Evolutionary conservation across 202 grass and related monocot genomes (phyloP).

Genomic region (Digitaria exilis): DNA sequence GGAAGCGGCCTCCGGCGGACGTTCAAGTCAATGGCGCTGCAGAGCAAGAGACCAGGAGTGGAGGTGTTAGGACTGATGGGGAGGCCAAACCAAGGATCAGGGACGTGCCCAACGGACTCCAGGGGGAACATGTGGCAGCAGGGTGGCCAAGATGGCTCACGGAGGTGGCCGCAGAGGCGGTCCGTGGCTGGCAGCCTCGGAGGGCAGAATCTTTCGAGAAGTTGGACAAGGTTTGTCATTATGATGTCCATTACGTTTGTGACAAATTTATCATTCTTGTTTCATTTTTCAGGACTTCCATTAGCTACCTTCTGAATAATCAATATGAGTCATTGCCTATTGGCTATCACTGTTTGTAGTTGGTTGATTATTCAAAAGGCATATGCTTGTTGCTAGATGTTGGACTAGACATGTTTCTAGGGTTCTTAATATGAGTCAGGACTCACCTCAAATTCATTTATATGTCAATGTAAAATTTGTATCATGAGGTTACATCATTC

Average conservation of each 20-base stretch:
- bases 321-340: slow-evolving; percentile 5
- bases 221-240: slow-evolving; percentile 81
- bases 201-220: slow-evolving; percentile 91
- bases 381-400: background rate
- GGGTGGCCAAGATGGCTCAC: slow-evolving; percentile 92
- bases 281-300: slow-evolving; percentile 20
- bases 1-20: slow-evolving; percentile 35
- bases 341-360: background rate
- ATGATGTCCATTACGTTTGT: slow-evolving; percentile 5
- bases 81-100: slow-evolving; percentile 48
- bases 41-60: slow-evolving; percentile 47
- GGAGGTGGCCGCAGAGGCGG: slow-evolving; percentile 78
- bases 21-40: slow-evolving; percentile 31
- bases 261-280: slow-evolving; percentile 8
- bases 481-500: background rate
- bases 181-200: slow-evolving; percentile 86
- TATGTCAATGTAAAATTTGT: background rate
- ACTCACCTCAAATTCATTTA: background rate
- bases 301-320: slow-evolving; percentile 25
- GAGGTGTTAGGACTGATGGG: slow-evolving; percentile 27
- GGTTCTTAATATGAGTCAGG: background rate
- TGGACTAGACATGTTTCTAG: slow-evolving; percentile 24
- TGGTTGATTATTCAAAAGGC: slow-evolving; percentile 22
- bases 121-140: slow-evolving; percentile 62
- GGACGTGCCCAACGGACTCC: slow-evolving; percentile 65